Evolutionary conservation across 768 basidiomycete species (phyloP).

Genomic region (Lyophyllum decastes): DNA sequence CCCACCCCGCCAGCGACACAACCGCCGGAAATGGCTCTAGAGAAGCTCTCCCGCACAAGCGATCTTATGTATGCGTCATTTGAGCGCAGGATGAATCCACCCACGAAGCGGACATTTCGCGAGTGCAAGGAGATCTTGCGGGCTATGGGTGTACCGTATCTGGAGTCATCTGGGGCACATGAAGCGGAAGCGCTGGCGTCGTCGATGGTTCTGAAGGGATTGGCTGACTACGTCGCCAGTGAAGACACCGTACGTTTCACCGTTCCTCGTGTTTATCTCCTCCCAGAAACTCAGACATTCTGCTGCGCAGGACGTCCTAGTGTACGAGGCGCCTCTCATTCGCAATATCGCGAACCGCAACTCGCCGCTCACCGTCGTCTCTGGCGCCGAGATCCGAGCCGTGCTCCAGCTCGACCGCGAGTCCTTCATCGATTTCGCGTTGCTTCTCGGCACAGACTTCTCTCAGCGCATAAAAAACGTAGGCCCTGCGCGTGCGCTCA

Average conservation of each 20-base stretch:
- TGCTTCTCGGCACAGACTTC: constrained; percentile 91
- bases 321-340: constrained; percentile 81
- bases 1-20: not conserved
- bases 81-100: constrained; percentile 57
- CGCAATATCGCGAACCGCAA: constrained; percentile 69
- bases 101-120: constrained; percentile 64
- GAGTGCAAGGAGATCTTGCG: constrained; percentile 69
- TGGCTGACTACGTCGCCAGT: constrained; percentile 86
- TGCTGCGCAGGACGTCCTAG: constrained; percentile 65
- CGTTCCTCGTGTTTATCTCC: not conserved
- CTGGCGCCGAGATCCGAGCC: constrained; percentile 60
- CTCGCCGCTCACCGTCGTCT: constrained; percentile 63
- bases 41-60: constrained; percentile 45
- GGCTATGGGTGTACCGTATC: constrained; percentile 83
- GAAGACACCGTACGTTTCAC: constrained; percentile 73
- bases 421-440: constrained; percentile 79
- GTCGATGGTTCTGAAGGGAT: constrained; percentile 69
- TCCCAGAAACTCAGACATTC: constrained; percentile 5
- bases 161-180: constrained; percentile 65
- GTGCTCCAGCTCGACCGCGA: constrained; percentile 56
- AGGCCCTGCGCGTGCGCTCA: constrained; percentile 77
- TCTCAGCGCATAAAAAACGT: constrained; percentile 81
- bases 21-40: constrained; percentile 2
- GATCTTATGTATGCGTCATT: constrained; percentile 64
- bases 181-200: constrained; percentile 90